phyloP scores from a whole-genome alignment of 2,329 filamentous ascomycete genomes.

The Colletotrichum ledebouriae region DNA sequence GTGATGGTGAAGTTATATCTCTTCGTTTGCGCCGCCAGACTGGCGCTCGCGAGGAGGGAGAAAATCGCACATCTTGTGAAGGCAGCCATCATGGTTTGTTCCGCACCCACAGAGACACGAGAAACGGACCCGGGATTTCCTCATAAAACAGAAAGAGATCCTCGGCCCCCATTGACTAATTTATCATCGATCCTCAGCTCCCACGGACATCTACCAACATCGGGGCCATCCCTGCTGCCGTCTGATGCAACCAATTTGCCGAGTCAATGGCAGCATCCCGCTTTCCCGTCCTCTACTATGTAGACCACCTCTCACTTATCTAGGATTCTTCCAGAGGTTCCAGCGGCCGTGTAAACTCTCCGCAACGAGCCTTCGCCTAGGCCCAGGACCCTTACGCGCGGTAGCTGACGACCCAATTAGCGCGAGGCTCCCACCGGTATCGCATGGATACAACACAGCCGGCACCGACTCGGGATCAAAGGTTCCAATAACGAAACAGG shows the following conservation, averaged over 20 bases:
- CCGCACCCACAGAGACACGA: background rate
- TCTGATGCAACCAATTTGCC: slow-evolving; percentile 12
- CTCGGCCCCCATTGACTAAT: background rate
- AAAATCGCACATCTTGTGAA: slow-evolving; percentile 7
- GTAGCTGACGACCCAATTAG: background rate
- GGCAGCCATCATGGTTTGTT: slow-evolving; percentile 18
- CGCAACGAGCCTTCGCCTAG: background rate
- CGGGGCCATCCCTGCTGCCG: background rate
- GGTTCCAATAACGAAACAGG: slow-evolving; percentile 17
- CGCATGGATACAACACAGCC: background rate
- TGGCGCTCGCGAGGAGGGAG: slow-evolving; percentile 19
- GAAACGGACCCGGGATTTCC: background rate
- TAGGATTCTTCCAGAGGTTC: background rate
- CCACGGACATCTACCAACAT: background rate
- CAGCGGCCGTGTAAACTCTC: slow-evolving; percentile 10
- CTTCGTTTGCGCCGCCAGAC: slow-evolving; percentile 30
- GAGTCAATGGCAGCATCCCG: slow-evolving; percentile 22
- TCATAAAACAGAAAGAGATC: background rate
- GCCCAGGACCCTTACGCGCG: slow-evolving; percentile 6
- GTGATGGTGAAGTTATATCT: slow-evolving; percentile 38
- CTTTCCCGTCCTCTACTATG: slow-evolving; percentile 1
- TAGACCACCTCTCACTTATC: background rate
- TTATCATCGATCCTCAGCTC: background rate
- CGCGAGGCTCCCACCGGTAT: background rate
- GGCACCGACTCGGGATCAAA: slow-evolving; percentile 17